phyloP scores from a whole-genome alignment of 2,329 filamentous ascomycete genomes.

The Epichloe sylvatica region DNA sequence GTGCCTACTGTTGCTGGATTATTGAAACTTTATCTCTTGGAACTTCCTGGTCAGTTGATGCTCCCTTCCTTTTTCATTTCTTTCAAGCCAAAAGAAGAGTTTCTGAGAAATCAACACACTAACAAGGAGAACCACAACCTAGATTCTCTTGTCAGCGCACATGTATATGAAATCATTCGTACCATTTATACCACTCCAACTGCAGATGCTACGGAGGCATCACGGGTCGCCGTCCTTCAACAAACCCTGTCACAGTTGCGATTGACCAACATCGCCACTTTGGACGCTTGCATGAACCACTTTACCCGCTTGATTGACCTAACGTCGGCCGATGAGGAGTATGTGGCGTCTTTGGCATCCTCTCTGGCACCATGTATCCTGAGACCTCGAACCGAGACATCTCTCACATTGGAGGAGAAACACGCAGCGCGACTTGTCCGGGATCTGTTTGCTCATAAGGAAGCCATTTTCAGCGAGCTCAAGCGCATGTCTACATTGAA shows the following conservation, averaged over 20 bases:
- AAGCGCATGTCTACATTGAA: constrained; percentile 72
- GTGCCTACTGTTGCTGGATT: constrained; percentile 87
- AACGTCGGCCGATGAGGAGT: constrained; percentile 86
- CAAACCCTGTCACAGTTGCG: constrained; percentile 90
- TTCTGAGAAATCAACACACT: constrained; percentile 6
- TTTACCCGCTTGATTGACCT: constrained; percentile 94
- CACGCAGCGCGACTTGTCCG: constrained; percentile 82
- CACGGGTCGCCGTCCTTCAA: constrained; percentile 80
- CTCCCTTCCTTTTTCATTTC: not conserved
- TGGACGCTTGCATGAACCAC: constrained; percentile 95
- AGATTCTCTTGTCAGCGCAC: constrained; percentile 97
- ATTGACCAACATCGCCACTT: constrained; percentile 94
- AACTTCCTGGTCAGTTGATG: constrained; percentile 64
- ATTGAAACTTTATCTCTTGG: constrained; percentile 85
- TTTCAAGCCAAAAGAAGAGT: not conserved
- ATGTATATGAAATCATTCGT: constrained; percentile 97
- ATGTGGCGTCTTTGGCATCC: constrained; percentile 60
- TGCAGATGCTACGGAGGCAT: constrained; percentile 60
- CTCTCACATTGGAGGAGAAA: constrained; percentile 87
- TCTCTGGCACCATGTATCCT: constrained; percentile 73
- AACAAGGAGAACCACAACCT: constrained; percentile 8
- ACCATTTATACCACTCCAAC: constrained; percentile 83
- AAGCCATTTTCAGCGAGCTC: constrained; percentile 86
- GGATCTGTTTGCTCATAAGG: constrained; percentile 87
- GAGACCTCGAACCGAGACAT: constrained; percentile 73